phyloP scores from a whole-genome alignment of 768 basidiomycete genomes.

The Lentinula detonsa region DNA sequence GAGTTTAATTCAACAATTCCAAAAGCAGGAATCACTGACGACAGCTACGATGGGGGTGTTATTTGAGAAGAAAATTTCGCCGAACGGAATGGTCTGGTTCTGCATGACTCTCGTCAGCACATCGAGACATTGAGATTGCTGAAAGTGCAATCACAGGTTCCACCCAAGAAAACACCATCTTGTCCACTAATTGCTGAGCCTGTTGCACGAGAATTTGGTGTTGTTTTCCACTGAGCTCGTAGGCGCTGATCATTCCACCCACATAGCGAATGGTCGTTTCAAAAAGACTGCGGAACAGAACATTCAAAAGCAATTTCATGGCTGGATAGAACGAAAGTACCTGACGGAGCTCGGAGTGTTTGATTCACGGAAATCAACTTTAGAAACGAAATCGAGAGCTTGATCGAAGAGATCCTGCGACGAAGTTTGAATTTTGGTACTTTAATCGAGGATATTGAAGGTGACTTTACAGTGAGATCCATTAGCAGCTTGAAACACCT shows the following conservation, averaged over 20 bases:
- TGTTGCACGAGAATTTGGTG: slow-evolving; percentile 36
- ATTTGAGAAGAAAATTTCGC: slow-evolving; percentile 21
- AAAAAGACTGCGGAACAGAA: slow-evolving; percentile 28
- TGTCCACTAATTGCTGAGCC: slow-evolving; percentile 38
- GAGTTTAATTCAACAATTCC: not conserved
- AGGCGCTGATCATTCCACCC: slow-evolving; percentile 41
- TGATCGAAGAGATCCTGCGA: slow-evolving; percentile 34
- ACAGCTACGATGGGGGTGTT: slow-evolving; percentile 23
- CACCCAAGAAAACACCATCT: slow-evolving; percentile 35
- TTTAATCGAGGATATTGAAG: not conserved
- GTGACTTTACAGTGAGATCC: slow-evolving; percentile 24
- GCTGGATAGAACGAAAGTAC: slow-evolving; percentile 16
- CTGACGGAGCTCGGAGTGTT: slow-evolving; percentile 31
- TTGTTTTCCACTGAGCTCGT: slow-evolving; percentile 40
- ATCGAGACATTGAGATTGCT: not conserved
- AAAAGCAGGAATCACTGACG: not conserved
- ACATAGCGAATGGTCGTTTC: slow-evolving; percentile 53
- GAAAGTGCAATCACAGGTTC: slow-evolving; percentile 17
- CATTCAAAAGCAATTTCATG: not conserved
- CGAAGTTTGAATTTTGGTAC: not conserved
- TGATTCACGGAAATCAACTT: slow-evolving; percentile 36
- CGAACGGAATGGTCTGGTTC: slow-evolving; percentile 11
- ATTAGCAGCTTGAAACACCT: slow-evolving; percentile 33
- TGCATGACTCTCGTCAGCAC: not conserved
- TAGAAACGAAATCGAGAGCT: slow-evolving; percentile 30